Conservation (phyloP, 768 basidiomycete species). For the Mycena polygramma region DNA sequence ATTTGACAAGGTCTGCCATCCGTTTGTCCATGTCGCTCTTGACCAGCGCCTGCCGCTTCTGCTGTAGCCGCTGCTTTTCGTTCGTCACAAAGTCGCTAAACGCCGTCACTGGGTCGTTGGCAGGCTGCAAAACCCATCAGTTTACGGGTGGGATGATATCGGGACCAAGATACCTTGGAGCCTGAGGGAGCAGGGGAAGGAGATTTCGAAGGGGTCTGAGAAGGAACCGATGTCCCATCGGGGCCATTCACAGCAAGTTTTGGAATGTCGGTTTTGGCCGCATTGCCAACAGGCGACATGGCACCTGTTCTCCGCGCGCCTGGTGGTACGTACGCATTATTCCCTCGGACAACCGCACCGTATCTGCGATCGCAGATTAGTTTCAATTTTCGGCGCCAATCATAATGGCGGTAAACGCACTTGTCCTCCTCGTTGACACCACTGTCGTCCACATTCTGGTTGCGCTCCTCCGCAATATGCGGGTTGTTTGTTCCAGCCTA, state of each 20-base stretch:
- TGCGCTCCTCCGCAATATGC: constrained; percentile 93
- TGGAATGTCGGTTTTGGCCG: constrained; percentile 66
- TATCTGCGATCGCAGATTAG: constrained; percentile 69
- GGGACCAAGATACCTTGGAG: constrained; percentile 61
- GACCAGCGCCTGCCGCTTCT: constrained; percentile 89
- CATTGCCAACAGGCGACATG: constrained; percentile 44
- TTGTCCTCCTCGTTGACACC: constrained; percentile 96
- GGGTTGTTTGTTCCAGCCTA: constrained; percentile 78
- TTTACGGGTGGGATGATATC: background rate
- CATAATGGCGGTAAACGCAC: constrained; percentile 68
- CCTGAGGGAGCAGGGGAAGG: constrained; percentile 74
- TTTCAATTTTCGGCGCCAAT: constrained; percentile 12
- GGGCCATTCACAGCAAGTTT: constrained; percentile 84
- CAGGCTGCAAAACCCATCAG: constrained; percentile 58
- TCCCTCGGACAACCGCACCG: constrained; percentile 89
- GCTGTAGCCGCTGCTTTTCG: constrained; percentile 90
- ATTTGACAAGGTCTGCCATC: constrained; percentile 93
- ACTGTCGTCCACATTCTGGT: constrained; percentile 72
- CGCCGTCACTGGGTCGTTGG: constrained; percentile 82
- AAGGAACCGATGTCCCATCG: constrained; percentile 69
- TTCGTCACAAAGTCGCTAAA: constrained; percentile 94
- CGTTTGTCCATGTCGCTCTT: constrained; percentile 97
- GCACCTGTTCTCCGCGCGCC: constrained; percentile 75
- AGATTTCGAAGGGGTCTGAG: constrained; percentile 64
- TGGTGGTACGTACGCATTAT: constrained; percentile 95